These are phyloP conservation scores for Pythium sukuiense DNA, from an alignment of 352 stramenopile genomes.

Conservation along the genomic window DNA sequence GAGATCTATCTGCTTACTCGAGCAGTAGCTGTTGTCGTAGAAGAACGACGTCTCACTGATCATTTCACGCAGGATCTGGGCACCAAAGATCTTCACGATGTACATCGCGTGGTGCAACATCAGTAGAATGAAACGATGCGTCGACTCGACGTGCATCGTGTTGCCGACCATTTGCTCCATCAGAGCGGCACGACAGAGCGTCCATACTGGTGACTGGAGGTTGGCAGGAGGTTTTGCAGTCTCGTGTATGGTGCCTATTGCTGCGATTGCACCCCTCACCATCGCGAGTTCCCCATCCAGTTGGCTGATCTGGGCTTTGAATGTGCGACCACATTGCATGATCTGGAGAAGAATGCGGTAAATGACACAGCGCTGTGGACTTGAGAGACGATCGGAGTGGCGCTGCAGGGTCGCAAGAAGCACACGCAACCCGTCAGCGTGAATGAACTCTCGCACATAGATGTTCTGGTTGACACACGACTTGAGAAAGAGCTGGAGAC, in stretches of 20 bases:
- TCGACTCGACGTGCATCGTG: conserved; percentile 25
- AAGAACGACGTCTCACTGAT: conserved; percentile 56
- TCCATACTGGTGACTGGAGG: conserved; percentile 28
- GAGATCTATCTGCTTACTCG: conserved; percentile 36
- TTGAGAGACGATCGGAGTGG: conserved; percentile 11
- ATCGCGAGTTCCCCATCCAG: conserved; percentile 46
- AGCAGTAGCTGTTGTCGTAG: conserved; percentile 39
- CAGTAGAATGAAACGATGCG: conserved; percentile 36
- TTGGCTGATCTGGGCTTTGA: conserved; percentile 52
- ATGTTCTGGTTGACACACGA: conserved; percentile 31
- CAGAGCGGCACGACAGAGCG: conserved; percentile 40
- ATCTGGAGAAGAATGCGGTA: conserved; percentile 43
- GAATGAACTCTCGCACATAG: conserved; percentile 54
- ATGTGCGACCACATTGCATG: conserved; percentile 37
- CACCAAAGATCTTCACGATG: conserved; percentile 48
- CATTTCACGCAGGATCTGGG: conserved; percentile 60
- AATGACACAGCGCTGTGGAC: conserved; percentile 33
- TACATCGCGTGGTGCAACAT: conserved; percentile 41
- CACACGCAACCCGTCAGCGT: conserved; percentile 48
- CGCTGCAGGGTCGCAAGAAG: conserved; percentile 40
- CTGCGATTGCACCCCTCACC: conserved; percentile 37
- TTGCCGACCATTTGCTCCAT: conserved; percentile 68
- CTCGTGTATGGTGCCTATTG: not conserved
- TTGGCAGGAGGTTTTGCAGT: conserved; percentile 10
- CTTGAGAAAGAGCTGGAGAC: conserved; percentile 50